Evolutionary conservation across 768 basidiomycete genomes (phyloP), one percentile per base, ranked within the genome.

Genomic region (Gymnopilus dilepis): DNA sequence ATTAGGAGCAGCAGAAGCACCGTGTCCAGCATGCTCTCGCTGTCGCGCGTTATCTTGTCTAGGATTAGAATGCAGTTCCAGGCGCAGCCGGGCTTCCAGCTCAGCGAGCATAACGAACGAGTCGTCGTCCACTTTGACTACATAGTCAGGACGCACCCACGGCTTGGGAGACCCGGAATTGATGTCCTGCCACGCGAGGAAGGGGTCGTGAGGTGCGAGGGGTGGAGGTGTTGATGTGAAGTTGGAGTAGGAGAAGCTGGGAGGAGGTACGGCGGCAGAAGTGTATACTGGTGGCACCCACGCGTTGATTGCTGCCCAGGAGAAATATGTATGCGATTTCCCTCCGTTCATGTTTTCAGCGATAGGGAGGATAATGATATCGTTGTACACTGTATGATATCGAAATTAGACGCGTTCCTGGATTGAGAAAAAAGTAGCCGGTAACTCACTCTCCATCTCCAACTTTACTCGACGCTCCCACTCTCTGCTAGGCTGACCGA

Each of bases 291-390:
- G 89, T 41, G 95, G 95, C 0, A 98, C 94, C 85, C 92, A 95
- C 9, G 95, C 95, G 67, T 92, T 88, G 69, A 88, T 84, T 37
- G 92, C 86, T 4, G 96, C 94, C 97, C 97, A 99, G 13, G 86
- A 85, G 79, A 95, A 98, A 78, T 89, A 99, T 1, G 90, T 86
- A 70, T 97, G 83, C 4, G 92, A 92, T 76, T 99, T 99, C 59
- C 97, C 97, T 50, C 84, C 79, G 75, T 99, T 98, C 97, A 99
- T 98, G 74, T 98, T 97, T 77, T 99, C 97, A 9, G 84, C 70
- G 43, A 89, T 87, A 26, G 94, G 91, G 43, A 97, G 82, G 50
- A 96, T 82, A 64, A 95, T 79, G 60, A 96, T 90, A 72, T 95
- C 94, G 69, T 94, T 91, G 73, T 88, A 94, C 73, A 85, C 92